Evolutionary conservation across 2,329 filamentous ascomycete species (phyloP).

Genomic region (Fusarium sp.): DNA sequence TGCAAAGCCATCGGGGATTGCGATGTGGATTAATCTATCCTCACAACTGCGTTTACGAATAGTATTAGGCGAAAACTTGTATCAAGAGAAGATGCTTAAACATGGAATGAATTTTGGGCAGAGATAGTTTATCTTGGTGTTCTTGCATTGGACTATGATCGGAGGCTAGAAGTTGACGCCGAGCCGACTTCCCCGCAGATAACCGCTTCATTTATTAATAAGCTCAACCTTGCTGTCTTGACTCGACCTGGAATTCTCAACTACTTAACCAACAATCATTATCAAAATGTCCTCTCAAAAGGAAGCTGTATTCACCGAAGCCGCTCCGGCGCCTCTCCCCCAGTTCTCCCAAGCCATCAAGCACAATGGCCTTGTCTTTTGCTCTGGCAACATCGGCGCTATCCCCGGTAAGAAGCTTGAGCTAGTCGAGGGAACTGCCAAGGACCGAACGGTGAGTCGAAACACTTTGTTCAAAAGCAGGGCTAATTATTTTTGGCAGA

Average conservation of each 20-base stretch:
- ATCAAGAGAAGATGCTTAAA: no score
- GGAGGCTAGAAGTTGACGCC: neutral
- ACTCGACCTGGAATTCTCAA: neutral
- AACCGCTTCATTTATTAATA: neutral
- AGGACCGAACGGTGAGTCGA: constrained; percentile 60
- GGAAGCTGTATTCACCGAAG: neutral
- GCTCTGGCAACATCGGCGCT: constrained; percentile 72
- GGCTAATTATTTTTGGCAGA: no score
- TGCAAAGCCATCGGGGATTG: no score
- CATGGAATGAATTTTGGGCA: neutral
- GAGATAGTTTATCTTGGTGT: neutral
- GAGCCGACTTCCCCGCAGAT: neutral
- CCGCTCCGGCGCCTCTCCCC: constrained; percentile 51
- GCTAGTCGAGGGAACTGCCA: constrained; percentile 68
- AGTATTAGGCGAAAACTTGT: no score
- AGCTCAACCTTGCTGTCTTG: neutral
- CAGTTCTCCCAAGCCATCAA: constrained; percentile 72
- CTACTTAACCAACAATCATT: neutral
- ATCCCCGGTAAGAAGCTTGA: constrained; percentile 62
- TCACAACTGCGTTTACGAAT: neutral
- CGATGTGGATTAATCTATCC: neutral
- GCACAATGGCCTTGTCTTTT: constrained; percentile 77
- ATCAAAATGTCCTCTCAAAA: neutral
- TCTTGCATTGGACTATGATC: neutral
- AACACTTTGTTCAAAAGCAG: no score